Evolutionary conservation across 495 filamentous ascomycete genomes (phyloP).

Genomic region (Trichocladium antarcticum): DNA sequence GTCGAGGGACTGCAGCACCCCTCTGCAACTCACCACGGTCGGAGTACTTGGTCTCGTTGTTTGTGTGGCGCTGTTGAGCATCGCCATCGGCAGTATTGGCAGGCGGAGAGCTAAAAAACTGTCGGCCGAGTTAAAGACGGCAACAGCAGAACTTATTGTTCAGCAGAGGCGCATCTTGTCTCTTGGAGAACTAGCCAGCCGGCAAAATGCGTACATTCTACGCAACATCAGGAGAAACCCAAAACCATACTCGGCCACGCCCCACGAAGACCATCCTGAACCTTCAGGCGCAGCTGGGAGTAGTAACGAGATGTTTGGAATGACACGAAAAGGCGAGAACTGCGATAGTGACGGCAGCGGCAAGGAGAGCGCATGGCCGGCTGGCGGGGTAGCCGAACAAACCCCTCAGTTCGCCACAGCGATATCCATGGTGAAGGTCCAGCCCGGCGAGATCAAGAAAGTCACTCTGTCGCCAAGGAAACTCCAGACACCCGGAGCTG

Average conservation of each 20-base stretch:
- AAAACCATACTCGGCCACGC: not conserved
- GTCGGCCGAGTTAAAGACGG: not conserved
- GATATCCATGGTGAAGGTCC: not conserved
- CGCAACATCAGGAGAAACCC: not conserved
- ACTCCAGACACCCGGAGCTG: too few relatives aligned
- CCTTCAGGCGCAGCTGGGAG: not conserved
- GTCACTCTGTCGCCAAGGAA: not conserved
- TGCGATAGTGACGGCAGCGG: not conserved
- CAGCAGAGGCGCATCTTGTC: not conserved
- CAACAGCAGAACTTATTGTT: not conserved
- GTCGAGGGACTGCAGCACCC: not conserved
- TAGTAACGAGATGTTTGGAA: not conserved
- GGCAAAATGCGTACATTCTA: not conserved
- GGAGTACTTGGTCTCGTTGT: not conserved
- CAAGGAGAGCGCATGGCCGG: not conserved
- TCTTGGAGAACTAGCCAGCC: not conserved
- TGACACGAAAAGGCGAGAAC: not conserved
- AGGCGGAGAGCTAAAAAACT: not conserved
- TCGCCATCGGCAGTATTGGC: not conserved
- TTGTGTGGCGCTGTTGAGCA: not conserved
- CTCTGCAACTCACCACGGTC: not conserved
- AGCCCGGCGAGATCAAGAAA: not conserved
- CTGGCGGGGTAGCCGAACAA: not conserved
- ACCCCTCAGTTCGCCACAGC: not conserved
- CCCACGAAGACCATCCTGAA: not conserved